Base-by-base conservation (phyloP, 306 rosid species). In the Glycine soja region DNA sequence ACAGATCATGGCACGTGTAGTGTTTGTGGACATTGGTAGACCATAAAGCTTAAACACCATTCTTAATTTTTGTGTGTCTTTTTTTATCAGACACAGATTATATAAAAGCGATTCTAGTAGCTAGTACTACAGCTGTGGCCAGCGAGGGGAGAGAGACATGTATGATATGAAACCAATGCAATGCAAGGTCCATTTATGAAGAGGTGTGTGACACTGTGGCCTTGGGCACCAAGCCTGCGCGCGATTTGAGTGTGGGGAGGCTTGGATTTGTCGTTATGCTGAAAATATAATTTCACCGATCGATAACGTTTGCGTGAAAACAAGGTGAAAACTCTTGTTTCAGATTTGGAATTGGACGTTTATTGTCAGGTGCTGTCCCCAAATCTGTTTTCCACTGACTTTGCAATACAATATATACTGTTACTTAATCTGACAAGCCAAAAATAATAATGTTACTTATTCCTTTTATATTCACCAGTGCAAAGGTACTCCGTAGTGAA, bases 41-140 rank as follows among this genome's bases (percentile, higher is more conserved):
- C 95, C 97, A 78, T 90, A 70, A 47, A 93, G 88, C 91, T 90
- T 91, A 16, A 92, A 81, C 14, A 75, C 91, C 95, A 92, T 80
- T 80, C 7, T 15, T 3, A 6, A 2, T 5, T 34, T 63, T 24
- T 24, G 30, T 24, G 30, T 24, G 1, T n/a, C 3, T 58, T 61
- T 72, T 8, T 42, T 51, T 59, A 10, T 4, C 9, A 36, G n/a
- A 65, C 24, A 19, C 32, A 38, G 61, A 64, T 45, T 70, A 19
- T 19, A 19, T 19, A 19, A 8, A 34, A 6, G 59, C 51, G 13
- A 52, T 40, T 48, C 43, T 38, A 38, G 43, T 36, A 36, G 40
- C 30, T 36, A 36, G 4, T 36, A 36, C 57, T 36, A 66, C 8
- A 32, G 74, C 32, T 42, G 38, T 46, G 62, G 13, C n/a, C 4